A percentile compares a stretch with the other conserved stretches of the same genome.
phyloP scores from a whole-genome alignment of 139 green algal species.

The Chlamydomonas sp. region DNA sequence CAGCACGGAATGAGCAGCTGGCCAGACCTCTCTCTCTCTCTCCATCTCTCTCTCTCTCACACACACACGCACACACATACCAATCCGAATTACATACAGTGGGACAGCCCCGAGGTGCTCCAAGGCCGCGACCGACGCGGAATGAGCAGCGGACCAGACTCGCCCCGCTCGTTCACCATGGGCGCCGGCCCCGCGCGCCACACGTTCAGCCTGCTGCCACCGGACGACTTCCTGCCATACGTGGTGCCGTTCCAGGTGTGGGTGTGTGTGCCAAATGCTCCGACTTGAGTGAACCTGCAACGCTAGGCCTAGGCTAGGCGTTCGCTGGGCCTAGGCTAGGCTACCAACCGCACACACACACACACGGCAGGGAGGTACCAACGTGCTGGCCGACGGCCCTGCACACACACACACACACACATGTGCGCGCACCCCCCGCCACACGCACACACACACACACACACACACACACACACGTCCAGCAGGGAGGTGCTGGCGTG shows the following conservation, averaged over 20 bases:
- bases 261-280: too few species aligned
- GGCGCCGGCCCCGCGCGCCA: slow-evolving; percentile 13
- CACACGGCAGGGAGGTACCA: too few species aligned
- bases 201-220: slow-evolving; percentile 54
- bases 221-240: slow-evolving; percentile 74
- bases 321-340: too few species aligned
- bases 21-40: too few species aligned
- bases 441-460: too few species aligned
- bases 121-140: slow-evolving; percentile 22
- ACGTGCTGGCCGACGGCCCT: background rate
- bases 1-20: too few species aligned
- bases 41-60: slow-evolving; percentile 2
- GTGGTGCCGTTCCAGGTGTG: slow-evolving; percentile 80
- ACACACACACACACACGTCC: background rate
- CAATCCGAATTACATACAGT: too few species aligned
- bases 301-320: too few species aligned
- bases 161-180: slow-evolving; percentile 4
- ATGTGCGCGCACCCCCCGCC: background rate
- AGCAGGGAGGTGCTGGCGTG: background rate
- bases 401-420: background rate
- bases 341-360: background rate
- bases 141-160: background rate
- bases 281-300: too few species aligned
- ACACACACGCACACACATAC: too few species aligned
- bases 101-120: too few species aligned